These are phyloP conservation scores for Candida sp. DNA, from an alignment of 1,139 yeast species.

Conservation along the genomic window DNA sequence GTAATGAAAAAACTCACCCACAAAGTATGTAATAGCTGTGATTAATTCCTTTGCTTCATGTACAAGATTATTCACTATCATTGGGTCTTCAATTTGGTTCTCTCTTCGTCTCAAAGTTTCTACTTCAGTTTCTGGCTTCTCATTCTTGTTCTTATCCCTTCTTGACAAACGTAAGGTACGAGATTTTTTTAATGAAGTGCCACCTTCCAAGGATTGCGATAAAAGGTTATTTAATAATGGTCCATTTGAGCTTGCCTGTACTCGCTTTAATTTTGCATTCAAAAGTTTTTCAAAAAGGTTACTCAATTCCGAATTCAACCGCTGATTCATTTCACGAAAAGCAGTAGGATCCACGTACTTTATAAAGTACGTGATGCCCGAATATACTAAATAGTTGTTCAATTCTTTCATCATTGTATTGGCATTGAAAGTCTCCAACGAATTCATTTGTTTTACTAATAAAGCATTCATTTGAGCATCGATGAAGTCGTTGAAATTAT, in stretches of 20 bases:
- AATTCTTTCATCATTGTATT: slow-evolving; percentile 27
- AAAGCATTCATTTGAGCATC: background rate
- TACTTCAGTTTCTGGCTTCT: slow-evolving; percentile 5
- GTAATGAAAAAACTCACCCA: slow-evolving; percentile 65
- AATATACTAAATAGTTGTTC: slow-evolving; percentile 46
- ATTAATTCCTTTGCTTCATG: slow-evolving; percentile 34
- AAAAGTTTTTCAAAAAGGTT: slow-evolving; percentile 27
- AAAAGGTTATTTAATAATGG: slow-evolving; percentile 5
- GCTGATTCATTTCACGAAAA: slow-evolving; percentile 25
- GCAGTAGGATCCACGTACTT: slow-evolving; percentile 49
- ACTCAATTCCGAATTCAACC: slow-evolving; percentile 21
- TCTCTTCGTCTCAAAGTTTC: slow-evolving; percentile 6
- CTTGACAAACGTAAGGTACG: slow-evolving; percentile 30
- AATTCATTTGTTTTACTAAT: slow-evolving; percentile 32
- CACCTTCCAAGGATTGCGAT: slow-evolving; percentile 12
- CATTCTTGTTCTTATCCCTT: slow-evolving; percentile 12
- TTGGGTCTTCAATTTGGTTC: slow-evolving; percentile 34
- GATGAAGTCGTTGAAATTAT: slow-evolving; percentile 46
- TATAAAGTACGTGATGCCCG: slow-evolving; percentile 64
- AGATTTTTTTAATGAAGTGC: slow-evolving; percentile 23
- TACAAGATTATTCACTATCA: slow-evolving; percentile 39
- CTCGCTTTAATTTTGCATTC: slow-evolving; percentile 17
- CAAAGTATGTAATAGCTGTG: slow-evolving; percentile 57
- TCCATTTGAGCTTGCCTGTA: slow-evolving; percentile 6
- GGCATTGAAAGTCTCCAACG: slow-evolving; percentile 21